Base-by-base conservation (phyloP, 2,329 filamentous ascomycete species). In the Aspergillus sergii region DNA sequence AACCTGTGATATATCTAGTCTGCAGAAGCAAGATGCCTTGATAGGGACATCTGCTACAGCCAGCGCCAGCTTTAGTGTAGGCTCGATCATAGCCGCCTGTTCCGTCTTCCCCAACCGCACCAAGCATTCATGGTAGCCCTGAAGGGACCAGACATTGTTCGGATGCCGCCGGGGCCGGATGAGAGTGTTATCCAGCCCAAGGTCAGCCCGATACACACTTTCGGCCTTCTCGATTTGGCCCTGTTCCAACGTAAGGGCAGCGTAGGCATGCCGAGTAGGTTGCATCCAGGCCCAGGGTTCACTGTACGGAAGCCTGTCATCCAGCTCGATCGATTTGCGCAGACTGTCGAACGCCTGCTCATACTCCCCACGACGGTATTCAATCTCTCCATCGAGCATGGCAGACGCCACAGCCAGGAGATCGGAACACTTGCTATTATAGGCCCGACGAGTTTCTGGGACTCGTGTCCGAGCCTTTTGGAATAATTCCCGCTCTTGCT, bases 281-380 rank as follows among this genome's bases (percentile, higher is more conserved):
- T 90, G 88, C 89, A 92, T 91, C 89, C 90, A 92, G 0, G 88
- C 87, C 89, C 89, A 91, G 0, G 90, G 90, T 72, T 93, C 90
- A 57, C 89, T 88, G 64, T 91, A 92, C 0, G 86, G 86, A 21
- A 92, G 80, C 0, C 73, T 76, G 66, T 91, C 89, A 66, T 91
- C 88, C 0, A 85, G 80, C 1, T 76, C 71, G 21, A 90, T 86
- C 0, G 89, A 83, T 8, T 78, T 76, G 1, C 83, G 81, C 1
- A 93, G 78, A 53, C 84, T 80, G 1, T 75, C 71, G 70, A 91
- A 92, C 0, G 89, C 90, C 0, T 72, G 48, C 0, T 86, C 83
- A 59, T 84, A 83, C 54, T 88, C 83, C 0, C 81, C 83, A 2
- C 80, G 79, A 1, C 91, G 87, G 69, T 93, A 94, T 57, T 88